Evolutionary conservation across 371 early-diverging fungal genomes (phyloP), one percentile per base, ranked within the genome.

Genomic region (Mucor plumbeus): DNA sequence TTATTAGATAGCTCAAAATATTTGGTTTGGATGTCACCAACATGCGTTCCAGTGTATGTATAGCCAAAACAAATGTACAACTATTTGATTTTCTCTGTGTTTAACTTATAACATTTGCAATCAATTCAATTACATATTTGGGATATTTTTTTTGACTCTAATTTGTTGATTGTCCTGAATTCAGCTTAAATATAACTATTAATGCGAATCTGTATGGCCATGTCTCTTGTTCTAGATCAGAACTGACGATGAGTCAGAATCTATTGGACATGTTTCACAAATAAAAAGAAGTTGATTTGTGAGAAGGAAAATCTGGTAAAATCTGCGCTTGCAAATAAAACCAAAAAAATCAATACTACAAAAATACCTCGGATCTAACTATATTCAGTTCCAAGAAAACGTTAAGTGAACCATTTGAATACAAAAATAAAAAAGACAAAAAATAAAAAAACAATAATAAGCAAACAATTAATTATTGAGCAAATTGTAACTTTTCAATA

Each of bases 221-320:
- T 50, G 10, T 19, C 26, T 50, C 11, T 50, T 57, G 58, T 59
- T 59, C 59, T 59, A 59, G 59, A 59, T 59, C 59, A 59, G 15
- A 26, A 31, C 14, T 38, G 3, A 33, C 3, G 7, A 26, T 59
- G 40, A 36, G n/a, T 35, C 40, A 19, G 17, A 40, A 34, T 43
- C 11, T 14, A 44, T 60, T 60, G 60, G 60, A 5, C 7, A 60
- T 31, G 60, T 60, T 60, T 60, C 44, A 60, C 40, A 33, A n/a
- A 19, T 3, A 4, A 17, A 1, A 13, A 50, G 19, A 38, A 58
- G 26, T 59, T 59, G 21, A 1, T 41, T 41, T 59, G 9, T 31
- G 39, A 0, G 14, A n/a, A 15, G 4, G 14, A n/a, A 15, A 33
- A 60, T 15, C 43, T 31, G 33, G 26, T 9, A 15, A 31, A 43